Evolutionary conservation across 805 yeast genomes (phyloP), one percentile per base, ranked within the genome.

Genomic region (Clavispora santaluciae): DNA sequence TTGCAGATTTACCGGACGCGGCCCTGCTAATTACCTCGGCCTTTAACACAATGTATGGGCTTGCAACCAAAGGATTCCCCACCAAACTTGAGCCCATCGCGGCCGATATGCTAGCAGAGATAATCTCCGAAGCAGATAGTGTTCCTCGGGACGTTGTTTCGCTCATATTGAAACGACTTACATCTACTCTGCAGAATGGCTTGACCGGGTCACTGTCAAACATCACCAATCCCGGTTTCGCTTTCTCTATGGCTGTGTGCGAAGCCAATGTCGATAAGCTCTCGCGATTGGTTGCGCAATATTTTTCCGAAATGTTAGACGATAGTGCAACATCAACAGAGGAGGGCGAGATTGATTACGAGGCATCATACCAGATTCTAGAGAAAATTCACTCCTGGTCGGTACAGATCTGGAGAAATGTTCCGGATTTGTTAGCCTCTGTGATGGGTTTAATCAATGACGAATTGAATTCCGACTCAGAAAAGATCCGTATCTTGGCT

Each of bases 381-480:
- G 68, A 66, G 9, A 82, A 81, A 53, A 67, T 86, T 3, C 95
- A 88, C 54, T 70, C 60, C 10, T 62, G 87, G 24, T 64, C 82
- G 0, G 63, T 81, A 2, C 82, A 81, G 44, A 64, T 89, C 2
- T 90, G 96, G 96, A 76, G 70, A 50, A 72, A 76, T 38, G 81
- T 80, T 0, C 96, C 96, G 0, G 93, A 84, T 35, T 63, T 86
- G 16, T 66, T 86, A 9, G 72, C 76, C 3, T 78, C 93, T 1
- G 83, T 85, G 0, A 77, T 86, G 71, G 93, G 95, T 0, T 73
- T 86, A 38, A 66, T 89, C 4, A 86, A 86, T 49, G 88, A 86
- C 52, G 95, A 89, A 49, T 63, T 89, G 31, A 79, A 78, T 43
- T 87, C 95, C 0, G 86, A 83, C 31, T 76, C 80, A 48, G 79